Base-by-base conservation (phyloP, 176 grass and related monocot genomes). In the Ensete glaucum region DNA sequence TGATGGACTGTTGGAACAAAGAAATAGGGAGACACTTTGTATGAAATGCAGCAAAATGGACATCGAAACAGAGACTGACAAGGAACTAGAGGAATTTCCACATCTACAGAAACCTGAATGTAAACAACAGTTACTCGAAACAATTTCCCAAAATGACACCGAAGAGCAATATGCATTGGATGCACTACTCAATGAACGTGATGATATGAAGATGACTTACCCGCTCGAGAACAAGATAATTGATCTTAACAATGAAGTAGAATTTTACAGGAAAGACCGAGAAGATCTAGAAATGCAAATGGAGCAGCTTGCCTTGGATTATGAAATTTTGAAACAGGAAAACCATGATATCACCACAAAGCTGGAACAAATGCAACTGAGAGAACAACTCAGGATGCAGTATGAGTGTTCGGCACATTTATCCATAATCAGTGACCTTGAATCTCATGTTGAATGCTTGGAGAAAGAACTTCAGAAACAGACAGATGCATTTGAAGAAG, bases 281-380 rank as follows among this genome's bases (percentile, higher is more conserved):
- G 94, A 98, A 69, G 94, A 98, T 50, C 83, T 93, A 0, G 94
- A 98, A 84, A 93, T 98, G 94, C 94, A 98, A 84, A 93, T 98
- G 90, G 94, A 98, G 75, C 94, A 98, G 70, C 85, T 98, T 79
- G 94, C 90, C 73, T 84, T 98, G 78, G 94, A 98, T 71, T 98
- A 98, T 63, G 94, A 98, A 86, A 98, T 98, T 82, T 52, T 98
- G 73, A 98, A 98, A 64, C 94, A 98, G 88, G 94, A 93, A 83
- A 93, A 93, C 73, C 94, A 98, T 85, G 94, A 98, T 72, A 79
- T 93, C 59, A 83, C 90, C 74, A 77, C 82, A 14, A 98, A 84
- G 85, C 78, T 98, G 27, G 94, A 98, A 83, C 94, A 98, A 83
- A 91, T 82, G 72, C 88, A 98, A 50, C 77, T 98, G 60, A 79